These are phyloP conservation scores for Paraglomus brasilianum DNA, from an alignment of 192 early-diverging fungal genomes.

Conservation along the genomic window DNA sequence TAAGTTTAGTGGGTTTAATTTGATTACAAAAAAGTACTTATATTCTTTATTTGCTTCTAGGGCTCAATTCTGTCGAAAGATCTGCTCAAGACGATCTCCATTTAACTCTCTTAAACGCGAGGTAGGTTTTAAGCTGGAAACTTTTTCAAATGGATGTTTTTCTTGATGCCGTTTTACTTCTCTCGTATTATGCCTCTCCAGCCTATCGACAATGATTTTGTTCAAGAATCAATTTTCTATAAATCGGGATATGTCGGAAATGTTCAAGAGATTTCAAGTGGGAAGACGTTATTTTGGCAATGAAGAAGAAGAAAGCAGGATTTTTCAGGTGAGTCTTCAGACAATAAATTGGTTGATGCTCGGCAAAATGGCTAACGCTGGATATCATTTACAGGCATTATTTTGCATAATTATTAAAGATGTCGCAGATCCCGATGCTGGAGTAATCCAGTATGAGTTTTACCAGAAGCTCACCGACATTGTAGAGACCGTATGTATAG, in stretches of 20 bases:
- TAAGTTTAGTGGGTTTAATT: neutral
- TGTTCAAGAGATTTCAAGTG: constrained; percentile 35
- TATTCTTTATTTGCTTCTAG: neutral
- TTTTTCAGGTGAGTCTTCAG: constrained; percentile 18
- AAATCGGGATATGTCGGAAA: constrained; percentile 30
- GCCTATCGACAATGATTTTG: neutral
- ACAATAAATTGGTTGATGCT: neutral
- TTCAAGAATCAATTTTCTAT: constrained; percentile 33
- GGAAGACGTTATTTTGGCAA: constrained; percentile 25
- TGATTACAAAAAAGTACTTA: neutral
- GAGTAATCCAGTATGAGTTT: constrained; percentile 27
- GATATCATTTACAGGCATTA: constrained; percentile 1
- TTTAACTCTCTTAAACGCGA: constrained; percentile 19
- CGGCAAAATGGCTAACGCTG: neutral
- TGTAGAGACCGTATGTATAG: constrained; percentile 1
- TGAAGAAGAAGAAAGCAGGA: constrained; percentile 8
- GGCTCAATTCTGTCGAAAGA: constrained; percentile 29
- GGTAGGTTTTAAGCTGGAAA: neutral
- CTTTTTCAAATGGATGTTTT: neutral
- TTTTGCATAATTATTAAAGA: constrained; percentile 35
- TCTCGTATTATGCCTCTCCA: too few relatives aligned
- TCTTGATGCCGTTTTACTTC: too few relatives aligned
- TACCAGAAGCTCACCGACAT: constrained; percentile 28
- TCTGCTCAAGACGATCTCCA: constrained; percentile 26
- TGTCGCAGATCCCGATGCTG: constrained; percentile 24